phyloP scores from a whole-genome alignment of 345 rosid species.

The Mallotus nudiflorus region DNA sequence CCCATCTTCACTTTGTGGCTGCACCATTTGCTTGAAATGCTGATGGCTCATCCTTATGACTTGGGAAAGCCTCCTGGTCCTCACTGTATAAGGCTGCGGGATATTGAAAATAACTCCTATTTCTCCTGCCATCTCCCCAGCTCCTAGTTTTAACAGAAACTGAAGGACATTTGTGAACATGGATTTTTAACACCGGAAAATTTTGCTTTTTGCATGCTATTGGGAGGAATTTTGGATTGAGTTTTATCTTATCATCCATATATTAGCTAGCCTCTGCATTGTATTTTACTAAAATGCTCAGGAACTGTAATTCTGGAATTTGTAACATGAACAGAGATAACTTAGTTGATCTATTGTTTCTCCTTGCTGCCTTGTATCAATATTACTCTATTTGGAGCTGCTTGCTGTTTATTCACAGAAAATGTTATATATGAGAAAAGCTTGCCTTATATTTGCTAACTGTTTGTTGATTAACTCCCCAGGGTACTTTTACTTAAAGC shows the following conservation, averaged over 20 bases:
- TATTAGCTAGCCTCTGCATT: not conserved
- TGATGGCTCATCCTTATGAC: conserved; percentile 82
- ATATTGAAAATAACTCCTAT: conserved; percentile 86
- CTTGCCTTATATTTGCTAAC: too few relatives aligned
- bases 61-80: conserved; percentile 85
- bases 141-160: conserved; percentile 64
- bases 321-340: not conserved
- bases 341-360: not conserved
- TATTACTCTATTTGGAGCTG: too few relatives aligned
- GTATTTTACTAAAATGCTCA: conserved; percentile 1
- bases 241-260: not conserved
- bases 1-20: conserved; percentile 61
- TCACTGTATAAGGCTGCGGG: conserved; percentile 78
- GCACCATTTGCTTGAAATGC: conserved; percentile 73
- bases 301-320: too few relatives aligned
- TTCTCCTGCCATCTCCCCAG: conserved; percentile 83
- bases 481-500: not conserved
- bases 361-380: not conserved
- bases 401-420: too few relatives aligned
- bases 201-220: not conserved
- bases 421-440: too few relatives aligned
- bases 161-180: conserved; percentile 26
- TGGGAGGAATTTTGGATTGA: not conserved
- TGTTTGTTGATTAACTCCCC: too few relatives aligned
- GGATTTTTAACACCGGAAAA: not conserved